Evolutionary conservation across 148 eudicot species (phyloP).

Genomic region (Fagopyrum tataricum): DNA sequence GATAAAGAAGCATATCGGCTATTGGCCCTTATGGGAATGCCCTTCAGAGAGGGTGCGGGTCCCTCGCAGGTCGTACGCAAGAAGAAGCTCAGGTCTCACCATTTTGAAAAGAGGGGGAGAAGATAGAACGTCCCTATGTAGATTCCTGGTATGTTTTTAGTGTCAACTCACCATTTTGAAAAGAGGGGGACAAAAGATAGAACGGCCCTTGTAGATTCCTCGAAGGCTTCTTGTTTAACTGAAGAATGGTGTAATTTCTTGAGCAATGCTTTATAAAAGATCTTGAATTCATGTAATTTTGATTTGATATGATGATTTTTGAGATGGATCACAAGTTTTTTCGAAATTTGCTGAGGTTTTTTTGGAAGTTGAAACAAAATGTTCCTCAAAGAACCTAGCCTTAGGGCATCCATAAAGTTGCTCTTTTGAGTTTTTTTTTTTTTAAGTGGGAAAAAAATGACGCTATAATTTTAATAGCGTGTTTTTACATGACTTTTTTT

Average conservation of each 20-base stretch:
- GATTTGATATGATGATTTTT: not conserved
- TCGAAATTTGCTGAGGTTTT: not conserved
- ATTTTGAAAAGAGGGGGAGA: conserved; percentile 55
- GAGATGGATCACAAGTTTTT: not conserved
- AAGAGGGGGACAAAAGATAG: conserved; percentile 44
- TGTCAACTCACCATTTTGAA: conserved; percentile 53
- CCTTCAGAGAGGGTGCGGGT: conserved; percentile 75
- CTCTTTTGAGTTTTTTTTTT: too few species aligned
- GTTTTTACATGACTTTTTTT: too few species aligned
- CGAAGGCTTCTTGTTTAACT: not conserved
- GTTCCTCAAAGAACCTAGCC: too few species aligned
- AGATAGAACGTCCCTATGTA: conserved; percentile 20
- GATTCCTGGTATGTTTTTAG: not conserved
- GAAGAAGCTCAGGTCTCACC: conserved; percentile 91
- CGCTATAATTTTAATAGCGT: too few species aligned
- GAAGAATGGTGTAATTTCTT: not conserved
- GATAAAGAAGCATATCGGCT: conserved; percentile 81
- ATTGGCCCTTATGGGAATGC: conserved; percentile 92
- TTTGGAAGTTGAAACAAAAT: too few species aligned
- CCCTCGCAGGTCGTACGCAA: conserved; percentile 30
- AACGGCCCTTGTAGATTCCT: not conserved
- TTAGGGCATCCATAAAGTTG: too few species aligned
- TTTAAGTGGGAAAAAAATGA: too few species aligned
- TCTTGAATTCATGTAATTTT: not conserved
- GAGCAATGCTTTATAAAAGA: not conserved